These are phyloP conservation scores for Glonium stellatum DNA, from an alignment of 495 filamentous ascomycete genomes.

Conservation along the genomic window DNA sequence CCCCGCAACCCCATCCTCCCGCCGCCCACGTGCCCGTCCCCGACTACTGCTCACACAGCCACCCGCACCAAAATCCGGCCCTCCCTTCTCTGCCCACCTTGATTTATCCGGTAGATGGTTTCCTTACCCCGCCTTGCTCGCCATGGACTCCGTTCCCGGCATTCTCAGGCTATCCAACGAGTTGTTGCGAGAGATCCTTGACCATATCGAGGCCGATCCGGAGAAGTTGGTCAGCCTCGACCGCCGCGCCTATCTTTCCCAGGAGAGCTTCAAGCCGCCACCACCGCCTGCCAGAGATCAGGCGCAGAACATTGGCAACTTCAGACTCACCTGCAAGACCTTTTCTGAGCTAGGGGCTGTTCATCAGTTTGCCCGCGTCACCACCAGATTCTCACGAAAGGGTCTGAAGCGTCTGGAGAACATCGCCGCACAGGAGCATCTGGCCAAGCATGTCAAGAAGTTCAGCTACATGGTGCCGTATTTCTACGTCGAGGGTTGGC, in stretches of 20 bases:
- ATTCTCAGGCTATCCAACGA: constrained; percentile 55
- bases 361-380: constrained; percentile 53
- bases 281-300: constrained; percentile 39
- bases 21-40: background rate
- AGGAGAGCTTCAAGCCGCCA: constrained; percentile 48
- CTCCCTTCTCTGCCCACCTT: background rate
- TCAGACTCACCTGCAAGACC: constrained; percentile 54
- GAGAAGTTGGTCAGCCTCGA: constrained; percentile 44
- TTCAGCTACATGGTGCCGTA: constrained; percentile 68
- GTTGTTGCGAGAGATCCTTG: constrained; percentile 53
- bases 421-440: constrained; percentile 43
- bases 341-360: constrained; percentile 57
- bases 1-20: too few relatives aligned
- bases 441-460: constrained; percentile 56
- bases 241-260: constrained; percentile 46
- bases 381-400: constrained; percentile 51
- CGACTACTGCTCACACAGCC: too few relatives aligned
- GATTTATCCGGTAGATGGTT: constrained; percentile 23
- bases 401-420: constrained; percentile 53
- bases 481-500: constrained; percentile 48
- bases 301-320: constrained; percentile 42
- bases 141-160: constrained; percentile 13
- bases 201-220: constrained; percentile 45
- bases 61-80: too few relatives aligned
- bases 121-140: constrained; percentile 17